phyloP scores from a whole-genome alignment of 345 rosid genomes.

The Pugionium dolabratum region DNA sequence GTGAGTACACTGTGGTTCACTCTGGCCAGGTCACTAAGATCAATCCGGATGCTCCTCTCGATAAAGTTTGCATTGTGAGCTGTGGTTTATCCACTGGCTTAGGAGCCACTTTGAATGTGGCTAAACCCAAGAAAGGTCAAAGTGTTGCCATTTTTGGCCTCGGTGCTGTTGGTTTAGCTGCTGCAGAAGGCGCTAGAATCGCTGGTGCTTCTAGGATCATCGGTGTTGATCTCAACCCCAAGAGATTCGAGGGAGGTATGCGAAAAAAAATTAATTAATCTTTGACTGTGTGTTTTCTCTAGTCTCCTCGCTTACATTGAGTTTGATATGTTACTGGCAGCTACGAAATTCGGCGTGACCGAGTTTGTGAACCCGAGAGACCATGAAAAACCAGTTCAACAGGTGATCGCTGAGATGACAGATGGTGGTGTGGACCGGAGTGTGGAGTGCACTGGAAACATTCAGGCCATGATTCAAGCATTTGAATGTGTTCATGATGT shows the following conservation, averaged over 20 bases:
- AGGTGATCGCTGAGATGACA: constrained; percentile 79
- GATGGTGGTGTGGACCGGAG: constrained; percentile 83
- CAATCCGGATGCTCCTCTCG: constrained; percentile 77
- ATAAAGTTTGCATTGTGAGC: constrained; percentile 77
- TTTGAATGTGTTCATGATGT: constrained; percentile 89
- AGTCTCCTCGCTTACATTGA: constrained; percentile 9
- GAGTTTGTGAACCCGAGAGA: constrained; percentile 75
- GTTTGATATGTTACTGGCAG: constrained; percentile 39
- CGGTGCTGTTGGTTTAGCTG: constrained; percentile 83
- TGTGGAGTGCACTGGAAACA: constrained; percentile 73
- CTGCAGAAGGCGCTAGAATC: constrained; percentile 84
- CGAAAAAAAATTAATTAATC: background rate
- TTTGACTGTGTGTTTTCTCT: constrained; percentile 5
- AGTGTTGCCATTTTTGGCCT: constrained; percentile 68
- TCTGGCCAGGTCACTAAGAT: constrained; percentile 72
- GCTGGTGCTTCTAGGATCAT: constrained; percentile 68
- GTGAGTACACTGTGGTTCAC: constrained; percentile 83
- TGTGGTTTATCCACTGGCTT: constrained; percentile 78
- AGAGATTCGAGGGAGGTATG: constrained; percentile 51
- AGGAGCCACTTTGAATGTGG: constrained; percentile 79
- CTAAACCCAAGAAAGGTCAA: constrained; percentile 68
- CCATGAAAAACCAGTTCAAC: constrained; percentile 65
- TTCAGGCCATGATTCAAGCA: constrained; percentile 78
- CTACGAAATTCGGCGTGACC: constrained; percentile 64
- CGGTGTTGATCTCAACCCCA: constrained; percentile 74